Conservation (phyloP, 1,139 yeast species). For the Yamadazyma dendronema region DNA sequence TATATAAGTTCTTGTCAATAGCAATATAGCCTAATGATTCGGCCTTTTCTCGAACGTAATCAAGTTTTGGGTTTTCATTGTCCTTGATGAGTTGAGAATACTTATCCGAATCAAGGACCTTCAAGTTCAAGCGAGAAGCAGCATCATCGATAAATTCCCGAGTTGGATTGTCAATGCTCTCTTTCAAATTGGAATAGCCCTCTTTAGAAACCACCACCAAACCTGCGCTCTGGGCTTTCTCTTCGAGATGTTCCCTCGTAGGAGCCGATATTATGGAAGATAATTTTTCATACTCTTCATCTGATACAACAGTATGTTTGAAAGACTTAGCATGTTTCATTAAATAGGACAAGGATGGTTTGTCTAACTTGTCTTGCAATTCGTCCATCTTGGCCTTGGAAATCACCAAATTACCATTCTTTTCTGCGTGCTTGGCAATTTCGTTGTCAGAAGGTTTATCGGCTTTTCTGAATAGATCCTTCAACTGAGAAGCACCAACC, state of each 20-base stretch:
- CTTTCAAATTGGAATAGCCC: slow-evolving; percentile 19
- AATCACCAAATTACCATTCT: slow-evolving; percentile 18
- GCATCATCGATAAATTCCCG: slow-evolving; percentile 15
- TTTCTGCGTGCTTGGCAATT: slow-evolving; percentile 18
- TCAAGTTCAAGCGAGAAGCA: slow-evolving; percentile 16
- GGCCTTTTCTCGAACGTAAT: slow-evolving; percentile 22
- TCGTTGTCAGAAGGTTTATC: slow-evolving; percentile 14
- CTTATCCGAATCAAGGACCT: slow-evolving; percentile 16
- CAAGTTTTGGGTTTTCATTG: slow-evolving; percentile 23
- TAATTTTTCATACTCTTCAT: slow-evolving; percentile 24
- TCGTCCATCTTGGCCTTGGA: slow-evolving; percentile 20
- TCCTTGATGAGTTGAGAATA: slow-evolving; percentile 14
- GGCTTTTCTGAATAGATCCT: slow-evolving; percentile 14
- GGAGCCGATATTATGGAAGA: slow-evolving; percentile 29
- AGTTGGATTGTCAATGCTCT: slow-evolving; percentile 26
- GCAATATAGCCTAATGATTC: slow-evolving; percentile 16
- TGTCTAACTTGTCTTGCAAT: slow-evolving; percentile 15
- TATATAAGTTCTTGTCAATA: slow-evolving; percentile 19
- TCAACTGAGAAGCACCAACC: slow-evolving; percentile 12
- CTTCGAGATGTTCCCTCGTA: slow-evolving; percentile 33
- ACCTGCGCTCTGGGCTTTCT: slow-evolving; percentile 31
- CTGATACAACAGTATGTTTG: slow-evolving; percentile 21
- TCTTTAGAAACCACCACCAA: slow-evolving; percentile 30
- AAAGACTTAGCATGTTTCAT: slow-evolving; percentile 19
- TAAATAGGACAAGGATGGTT: slow-evolving; percentile 22